Evolutionary conservation across 495 filamentous ascomycete genomes (phyloP), one percentile per base, ranked within the genome.

Genomic region (Friedmanniomyces endolithicus): DNA sequence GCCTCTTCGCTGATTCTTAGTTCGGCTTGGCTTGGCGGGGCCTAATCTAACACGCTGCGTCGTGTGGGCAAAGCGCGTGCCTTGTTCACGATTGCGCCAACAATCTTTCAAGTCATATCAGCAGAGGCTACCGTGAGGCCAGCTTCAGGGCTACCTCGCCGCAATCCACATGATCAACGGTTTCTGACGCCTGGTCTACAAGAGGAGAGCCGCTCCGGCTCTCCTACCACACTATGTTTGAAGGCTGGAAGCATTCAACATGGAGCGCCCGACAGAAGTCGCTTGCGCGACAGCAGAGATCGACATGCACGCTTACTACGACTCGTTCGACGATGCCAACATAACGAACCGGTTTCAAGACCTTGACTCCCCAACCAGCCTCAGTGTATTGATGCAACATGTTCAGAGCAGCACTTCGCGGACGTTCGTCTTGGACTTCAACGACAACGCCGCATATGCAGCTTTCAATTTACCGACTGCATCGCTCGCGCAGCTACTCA

Each of bases 361-460:
- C 62, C 81, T 83, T 37, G 47, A 50, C 29, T 17, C 24, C 8
- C 16, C 47, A 11, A n/a, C 47, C 11, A 50, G 9, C 25, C 29
- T 50, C 16, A 81, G 85, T 59, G 65, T 76, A 35, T 51, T 71
- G 41, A 62, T 74, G 51, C 40, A 56, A 6, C 63, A 65, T 17
- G 64, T 77, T 1, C 48, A 65, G 33, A 59, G 71, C n/a, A 56
- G 66, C 19, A 54, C 64, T 2, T 79, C 78, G 4, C 64, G 55
- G 12, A 87, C 83, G 59, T 88, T 90, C 61, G 77, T 84, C 19
- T 71, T 90, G 14, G 82, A 88, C 51, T 88, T 88, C 66, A 80
- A 83, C 29, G 74, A 75, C 22, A 72, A 81, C 11, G 71, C 75
- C 58, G 82, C 83, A 16, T 78, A 70, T 60, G 80, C 79, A 59